These are phyloP conservation scores for Saccharum spontaneum DNA, from an alignment of 176 grass and related monocot species.

Conservation along the genomic window DNA sequence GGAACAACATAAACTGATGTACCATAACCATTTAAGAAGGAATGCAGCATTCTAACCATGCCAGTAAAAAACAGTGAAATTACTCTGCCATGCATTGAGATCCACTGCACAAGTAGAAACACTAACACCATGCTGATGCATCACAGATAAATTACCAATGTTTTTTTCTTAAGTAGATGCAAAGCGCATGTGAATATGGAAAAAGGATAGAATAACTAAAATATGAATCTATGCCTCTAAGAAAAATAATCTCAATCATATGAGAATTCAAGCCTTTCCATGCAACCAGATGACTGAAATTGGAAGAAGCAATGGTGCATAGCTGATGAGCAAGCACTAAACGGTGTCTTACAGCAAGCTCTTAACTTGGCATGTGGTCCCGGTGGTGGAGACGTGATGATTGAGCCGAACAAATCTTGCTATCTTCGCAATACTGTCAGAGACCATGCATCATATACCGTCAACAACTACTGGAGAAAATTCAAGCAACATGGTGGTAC, in stretches of 20 bases:
- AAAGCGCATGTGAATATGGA: neutral
- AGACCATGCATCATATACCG: slow-evolving; percentile 52
- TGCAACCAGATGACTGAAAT: slow-evolving; percentile 23
- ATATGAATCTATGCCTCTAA: neutral
- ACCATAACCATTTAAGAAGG: slow-evolving; percentile 28
- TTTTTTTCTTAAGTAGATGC: neutral
- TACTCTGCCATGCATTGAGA: neutral
- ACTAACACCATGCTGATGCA: neutral
- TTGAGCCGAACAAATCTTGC: slow-evolving; percentile 57
- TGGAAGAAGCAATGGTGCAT: slow-evolving; percentile 54
- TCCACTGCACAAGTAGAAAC: neutral
- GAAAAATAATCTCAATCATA: neutral
- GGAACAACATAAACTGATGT: slow-evolving; percentile 5
- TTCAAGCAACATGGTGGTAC: slow-evolving; percentile 68
- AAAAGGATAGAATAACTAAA: neutral
- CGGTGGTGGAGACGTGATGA: slow-evolving; percentile 53
- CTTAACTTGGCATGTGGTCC: slow-evolving; percentile 49
- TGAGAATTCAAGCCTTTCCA: slow-evolving; percentile 14
- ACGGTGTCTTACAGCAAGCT: slow-evolving; percentile 51
- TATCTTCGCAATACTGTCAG: slow-evolving; percentile 63
- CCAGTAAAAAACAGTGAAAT: neutral
- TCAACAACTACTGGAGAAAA: slow-evolving; percentile 79
- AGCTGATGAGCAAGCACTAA: slow-evolving; percentile 60
- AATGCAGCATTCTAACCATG: slow-evolving; percentile 1
- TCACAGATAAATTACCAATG: neutral